These are phyloP conservation scores for Perkinsus chesapeaki DNA, from an alignment of 169 alveolate species.

Conservation along the genomic window DNA sequence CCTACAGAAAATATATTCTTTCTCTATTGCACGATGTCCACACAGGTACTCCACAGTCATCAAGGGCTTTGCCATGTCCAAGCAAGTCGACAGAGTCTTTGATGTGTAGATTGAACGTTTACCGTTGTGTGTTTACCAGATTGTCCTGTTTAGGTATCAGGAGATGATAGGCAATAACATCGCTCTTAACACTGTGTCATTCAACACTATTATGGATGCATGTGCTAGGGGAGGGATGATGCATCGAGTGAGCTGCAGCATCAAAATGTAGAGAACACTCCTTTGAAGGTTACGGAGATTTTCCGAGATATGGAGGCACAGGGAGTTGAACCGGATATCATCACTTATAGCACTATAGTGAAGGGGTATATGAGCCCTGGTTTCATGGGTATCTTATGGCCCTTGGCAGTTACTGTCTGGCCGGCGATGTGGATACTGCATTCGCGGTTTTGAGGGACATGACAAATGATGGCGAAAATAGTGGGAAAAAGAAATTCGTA, in stretches of 20 bases:
- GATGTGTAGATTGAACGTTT: neutral
- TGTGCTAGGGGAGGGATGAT: neutral
- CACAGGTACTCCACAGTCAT: neutral
- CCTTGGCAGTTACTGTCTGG: neutral
- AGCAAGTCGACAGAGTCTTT: neutral
- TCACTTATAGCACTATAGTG: constrained; percentile 12
- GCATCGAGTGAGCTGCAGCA: neutral
- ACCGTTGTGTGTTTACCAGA: neutral
- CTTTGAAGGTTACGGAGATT: neutral
- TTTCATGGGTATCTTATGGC: neutral
- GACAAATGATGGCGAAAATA: neutral
- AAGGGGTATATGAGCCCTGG: neutral
- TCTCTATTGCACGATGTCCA: no score
- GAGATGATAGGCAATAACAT: neutral
- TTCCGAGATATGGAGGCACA: neutral
- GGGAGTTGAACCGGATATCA: constrained; percentile 12
- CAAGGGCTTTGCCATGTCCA: neutral
- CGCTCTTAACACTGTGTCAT: neutral
- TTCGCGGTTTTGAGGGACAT: neutral
- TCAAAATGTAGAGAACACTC: neutral
- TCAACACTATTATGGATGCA: neutral
- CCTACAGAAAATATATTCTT: no score
- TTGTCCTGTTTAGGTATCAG: neutral
- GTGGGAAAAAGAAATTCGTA: neutral
- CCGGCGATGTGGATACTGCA: neutral